These are phyloP conservation scores for Penicillium herquei DNA, from an alignment of 495 filamentous ascomycete species.

Conservation along the genomic window DNA sequence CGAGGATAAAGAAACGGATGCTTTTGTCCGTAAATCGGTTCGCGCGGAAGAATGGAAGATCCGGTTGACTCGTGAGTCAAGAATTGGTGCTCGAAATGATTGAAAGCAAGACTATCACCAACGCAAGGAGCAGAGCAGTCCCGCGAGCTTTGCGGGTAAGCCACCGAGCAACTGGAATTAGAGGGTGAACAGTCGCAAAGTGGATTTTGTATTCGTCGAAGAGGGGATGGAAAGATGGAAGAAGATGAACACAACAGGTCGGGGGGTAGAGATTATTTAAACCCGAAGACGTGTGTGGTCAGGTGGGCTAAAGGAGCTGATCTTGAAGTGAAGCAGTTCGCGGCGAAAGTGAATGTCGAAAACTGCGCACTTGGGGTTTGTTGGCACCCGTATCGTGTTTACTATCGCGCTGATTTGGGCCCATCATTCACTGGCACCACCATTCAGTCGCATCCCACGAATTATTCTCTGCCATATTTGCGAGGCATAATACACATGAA, in stretches of 20 bases:
- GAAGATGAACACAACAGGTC: not conserved
- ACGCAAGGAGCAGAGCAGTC: slow-evolving; percentile 9
- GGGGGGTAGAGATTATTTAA: slow-evolving; percentile 1
- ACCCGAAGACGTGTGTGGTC: slow-evolving; percentile 11
- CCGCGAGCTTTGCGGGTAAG: slow-evolving; percentile 23
- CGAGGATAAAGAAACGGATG: slow-evolving; percentile 1
- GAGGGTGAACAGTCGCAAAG: slow-evolving; percentile 5
- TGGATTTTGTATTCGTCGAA: not conserved
- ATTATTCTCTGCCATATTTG: too few relatives aligned
- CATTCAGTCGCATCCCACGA: too few relatives aligned
- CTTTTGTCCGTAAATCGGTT: not conserved
- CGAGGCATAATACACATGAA: too few relatives aligned
- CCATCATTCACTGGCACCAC: too few relatives aligned
- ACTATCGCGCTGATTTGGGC: not conserved
- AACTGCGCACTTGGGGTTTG: slow-evolving; percentile 13
- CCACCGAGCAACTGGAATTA: slow-evolving; percentile 16
- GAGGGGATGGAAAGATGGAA: not conserved
- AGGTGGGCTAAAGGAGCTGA: slow-evolving; percentile 7
- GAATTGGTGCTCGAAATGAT: not conserved
- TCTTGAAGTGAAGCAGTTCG: slow-evolving; percentile 6
- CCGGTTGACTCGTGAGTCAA: not conserved
- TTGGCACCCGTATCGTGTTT: slow-evolving; percentile 10
- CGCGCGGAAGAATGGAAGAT: not conserved
- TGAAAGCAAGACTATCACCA: not conserved
- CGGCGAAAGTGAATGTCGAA: slow-evolving; percentile 14